These are phyloP conservation scores for Kurtzmaniella quercitrusa DNA, from an alignment of 1,139 yeast species.

Conservation along the genomic window DNA sequence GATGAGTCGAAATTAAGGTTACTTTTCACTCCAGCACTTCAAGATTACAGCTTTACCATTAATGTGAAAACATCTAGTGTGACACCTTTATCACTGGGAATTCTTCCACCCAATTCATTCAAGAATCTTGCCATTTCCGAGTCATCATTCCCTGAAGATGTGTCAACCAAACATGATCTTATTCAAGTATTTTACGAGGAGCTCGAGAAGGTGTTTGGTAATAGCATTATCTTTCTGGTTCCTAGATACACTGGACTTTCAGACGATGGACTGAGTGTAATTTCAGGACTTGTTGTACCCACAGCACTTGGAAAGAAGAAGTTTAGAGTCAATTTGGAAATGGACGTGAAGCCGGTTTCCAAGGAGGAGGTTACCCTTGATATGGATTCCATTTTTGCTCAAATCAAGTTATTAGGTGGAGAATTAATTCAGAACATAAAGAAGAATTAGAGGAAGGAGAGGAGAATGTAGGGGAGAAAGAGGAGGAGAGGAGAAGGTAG, in stretches of 20 bases:
- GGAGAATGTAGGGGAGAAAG: too few species aligned
- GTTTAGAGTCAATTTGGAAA: conserved; percentile 78
- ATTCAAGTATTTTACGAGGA: conserved; percentile 51
- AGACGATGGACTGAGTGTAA: conserved; percentile 50
- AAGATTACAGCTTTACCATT: conserved; percentile 79
- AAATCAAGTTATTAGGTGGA: conserved; percentile 73
- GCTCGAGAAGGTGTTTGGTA: conserved; percentile 50
- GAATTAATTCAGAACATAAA: conserved; percentile 45
- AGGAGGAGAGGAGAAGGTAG: too few species aligned
- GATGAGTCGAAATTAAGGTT: conserved; percentile 45
- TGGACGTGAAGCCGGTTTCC: conserved; percentile 63
- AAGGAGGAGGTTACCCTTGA: conserved; percentile 59
- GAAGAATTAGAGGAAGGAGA: conserved; percentile 1
- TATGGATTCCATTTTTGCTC: conserved; percentile 69
- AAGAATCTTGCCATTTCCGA: conserved; percentile 52
- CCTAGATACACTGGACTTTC: conserved; percentile 48
- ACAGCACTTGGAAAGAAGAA: conserved; percentile 50
- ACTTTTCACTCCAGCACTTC: conserved; percentile 74
- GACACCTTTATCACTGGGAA: conserved; percentile 45
- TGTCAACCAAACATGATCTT: conserved; percentile 50
- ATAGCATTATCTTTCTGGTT: conserved; percentile 58
- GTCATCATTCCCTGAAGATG: conserved; percentile 42
- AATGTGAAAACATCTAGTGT: conserved; percentile 47
- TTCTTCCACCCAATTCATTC: conserved; percentile 50
- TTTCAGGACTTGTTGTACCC: conserved; percentile 82